Evolutionary conservation across 257 asterid genomes (phyloP), one percentile per base, ranked within the genome.

Genomic region (Capsicum pubescens): DNA sequence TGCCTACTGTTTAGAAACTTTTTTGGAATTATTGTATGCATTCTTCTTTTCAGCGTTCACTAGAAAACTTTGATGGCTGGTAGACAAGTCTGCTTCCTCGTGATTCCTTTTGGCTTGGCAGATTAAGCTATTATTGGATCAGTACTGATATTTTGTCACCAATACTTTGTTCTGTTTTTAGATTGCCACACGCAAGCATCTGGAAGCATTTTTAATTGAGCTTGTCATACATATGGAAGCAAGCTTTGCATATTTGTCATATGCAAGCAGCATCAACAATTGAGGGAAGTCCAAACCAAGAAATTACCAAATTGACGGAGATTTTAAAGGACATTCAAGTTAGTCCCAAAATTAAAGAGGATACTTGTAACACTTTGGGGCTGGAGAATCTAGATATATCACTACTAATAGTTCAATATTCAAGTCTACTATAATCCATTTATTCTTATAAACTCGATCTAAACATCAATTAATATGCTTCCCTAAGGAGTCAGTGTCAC

Each of bases 191-290:
- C 91, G 91, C 83, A 91, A 83, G 58, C 92, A 90, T 56, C 88
- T 95, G 83, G 98, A 94, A 87, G 98, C 97, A 86, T 95, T 95
- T 84, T 92, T 97, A 50, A 70, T 92, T 85, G 97, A 94, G 90
- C 95, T 95, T 74, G 95, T 94, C 68, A 87, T 89, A 89, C 97
- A 90, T 92, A 85, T 93, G 98, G 99, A 95, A 95, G 91, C 94
- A 95, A 88, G 97, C 97, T 14, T 83, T 95, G 86, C 85, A 90
- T 84, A 87, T 94, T 46, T 94, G 95, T 87, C 95, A 92, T 81
- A 87, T 93, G 48, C 93, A 89, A 87, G 95, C 95, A 19, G 94
- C 97, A 72, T 93, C 97, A 74, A 94, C 95, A 63, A 78, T 87
- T 82, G 97, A 93, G 88, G 94, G 93, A 83, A 87, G 88, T 87